Percentiles rank a stretch among this genome's conserved stretches.
These are phyloP conservation scores for Helotiales sp. DNA, from an alignment of 2,329 filamentous ascomycete species.

Conservation along the genomic window DNA sequence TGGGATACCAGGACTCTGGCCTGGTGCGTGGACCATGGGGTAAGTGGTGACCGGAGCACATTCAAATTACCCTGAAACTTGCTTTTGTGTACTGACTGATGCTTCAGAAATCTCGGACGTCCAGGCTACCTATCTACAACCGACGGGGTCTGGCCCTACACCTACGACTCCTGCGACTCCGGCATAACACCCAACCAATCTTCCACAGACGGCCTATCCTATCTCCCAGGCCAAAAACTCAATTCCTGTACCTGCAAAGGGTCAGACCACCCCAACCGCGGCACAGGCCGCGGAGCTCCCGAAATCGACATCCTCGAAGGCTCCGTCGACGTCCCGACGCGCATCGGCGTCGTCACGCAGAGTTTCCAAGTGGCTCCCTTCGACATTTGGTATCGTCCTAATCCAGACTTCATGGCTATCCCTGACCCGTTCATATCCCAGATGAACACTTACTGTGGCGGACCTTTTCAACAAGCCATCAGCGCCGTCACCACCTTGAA, in stretches of 20 bases:
- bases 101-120: slow-evolving; percentile 51
- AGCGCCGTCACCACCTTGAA: slow-evolving; percentile 60
- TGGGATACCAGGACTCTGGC: slow-evolving; percentile 56
- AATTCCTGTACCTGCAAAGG: slow-evolving; percentile 68
- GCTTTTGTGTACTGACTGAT: not conserved
- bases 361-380: slow-evolving; percentile 47
- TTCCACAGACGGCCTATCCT: slow-evolving; percentile 66
- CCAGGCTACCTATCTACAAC: slow-evolving; percentile 57
- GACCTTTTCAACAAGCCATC: slow-evolving; percentile 60
- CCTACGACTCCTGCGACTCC: slow-evolving; percentile 58
- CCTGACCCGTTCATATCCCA: slow-evolving; percentile 53
- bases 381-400: slow-evolving; percentile 54
- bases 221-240: slow-evolving; percentile 69
- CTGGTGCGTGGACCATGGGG: slow-evolving; percentile 59
- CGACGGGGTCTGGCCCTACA: slow-evolving; percentile 60
- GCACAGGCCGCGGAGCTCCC: slow-evolving; percentile 67
- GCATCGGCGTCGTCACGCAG: slow-evolving; percentile 47
- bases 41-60: not conserved
- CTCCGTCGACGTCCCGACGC: slow-evolving; percentile 46
- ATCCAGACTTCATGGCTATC: slow-evolving; percentile 57
- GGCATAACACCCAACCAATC: slow-evolving; percentile 76
- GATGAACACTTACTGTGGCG: slow-evolving; percentile 58
- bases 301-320: slow-evolving; percentile 76
- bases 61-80: not conserved
- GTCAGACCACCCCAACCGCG: slow-evolving; percentile 68